Evolutionary conservation across 768 basidiomycete species (phyloP).

Genomic region (Rhizopogon vesiculosus): DNA sequence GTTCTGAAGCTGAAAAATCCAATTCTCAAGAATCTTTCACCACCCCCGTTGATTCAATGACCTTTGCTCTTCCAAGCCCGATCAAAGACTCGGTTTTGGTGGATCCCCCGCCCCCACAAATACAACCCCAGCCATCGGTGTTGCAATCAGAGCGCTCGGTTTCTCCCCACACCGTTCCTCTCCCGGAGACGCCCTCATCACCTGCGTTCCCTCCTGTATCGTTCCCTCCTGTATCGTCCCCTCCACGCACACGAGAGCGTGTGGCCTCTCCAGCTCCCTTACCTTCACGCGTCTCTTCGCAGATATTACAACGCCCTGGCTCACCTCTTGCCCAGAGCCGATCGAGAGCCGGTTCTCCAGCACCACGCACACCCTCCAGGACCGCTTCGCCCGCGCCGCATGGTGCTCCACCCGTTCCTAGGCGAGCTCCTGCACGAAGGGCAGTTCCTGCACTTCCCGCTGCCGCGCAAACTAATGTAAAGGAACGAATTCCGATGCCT

Average conservation of each 20-base stretch:
- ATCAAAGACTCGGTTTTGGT: neutral
- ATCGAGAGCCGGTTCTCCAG: conserved; percentile 22
- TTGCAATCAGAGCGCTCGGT: conserved; percentile 8
- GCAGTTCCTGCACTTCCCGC: conserved; percentile 23
- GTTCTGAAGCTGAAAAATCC: neutral
- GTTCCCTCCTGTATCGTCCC: conserved; percentile 8
- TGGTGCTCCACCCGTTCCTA: conserved; percentile 54
- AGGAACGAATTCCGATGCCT: neutral
- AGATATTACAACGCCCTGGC: conserved; percentile 29
- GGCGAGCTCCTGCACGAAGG: conserved; percentile 56
- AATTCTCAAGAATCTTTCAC: conserved; percentile 12
- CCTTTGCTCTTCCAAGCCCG: conserved; percentile 11
- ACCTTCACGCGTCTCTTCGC: neutral
- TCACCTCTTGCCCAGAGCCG: conserved; percentile 16
- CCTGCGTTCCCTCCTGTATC: conserved; percentile 21
- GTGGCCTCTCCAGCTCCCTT: conserved; percentile 15
- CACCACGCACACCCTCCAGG: conserved; percentile 23
- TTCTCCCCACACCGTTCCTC: conserved; percentile 17
- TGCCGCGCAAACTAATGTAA: neutral
- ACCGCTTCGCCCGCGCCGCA: conserved; percentile 30
- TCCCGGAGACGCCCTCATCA: conserved; percentile 20
- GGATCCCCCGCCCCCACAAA: conserved; percentile 7
- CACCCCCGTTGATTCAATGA: conserved; percentile 17
- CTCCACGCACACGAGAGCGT: conserved; percentile 30
- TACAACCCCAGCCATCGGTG: neutral